Evolutionary conservation across 345 rosid genomes (phyloP).

Genomic region (Gossypium thurberi): DNA sequence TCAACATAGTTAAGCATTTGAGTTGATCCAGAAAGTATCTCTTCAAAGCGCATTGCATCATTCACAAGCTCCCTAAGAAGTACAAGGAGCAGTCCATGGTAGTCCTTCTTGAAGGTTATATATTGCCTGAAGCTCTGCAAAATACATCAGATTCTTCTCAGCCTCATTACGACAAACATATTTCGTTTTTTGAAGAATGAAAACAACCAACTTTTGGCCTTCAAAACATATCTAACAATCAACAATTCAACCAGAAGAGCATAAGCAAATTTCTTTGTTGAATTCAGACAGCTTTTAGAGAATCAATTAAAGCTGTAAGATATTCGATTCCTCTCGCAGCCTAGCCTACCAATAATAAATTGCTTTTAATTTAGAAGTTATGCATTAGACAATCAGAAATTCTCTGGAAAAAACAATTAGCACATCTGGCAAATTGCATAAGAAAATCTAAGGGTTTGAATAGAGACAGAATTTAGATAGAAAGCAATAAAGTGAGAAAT

Average conservation of each 20-base stretch:
- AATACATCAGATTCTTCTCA: neutral
- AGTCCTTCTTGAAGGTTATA: conserved; percentile 87
- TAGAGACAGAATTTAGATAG: neutral
- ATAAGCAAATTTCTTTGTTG: neutral
- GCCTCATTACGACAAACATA: neutral
- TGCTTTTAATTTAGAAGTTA: neutral
- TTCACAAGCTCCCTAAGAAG: conserved; percentile 83
- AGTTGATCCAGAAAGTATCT: conserved; percentile 66
- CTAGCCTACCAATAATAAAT: neutral
- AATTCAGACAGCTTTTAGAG: neutral
- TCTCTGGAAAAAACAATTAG: neutral
- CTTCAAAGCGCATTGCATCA: conserved; percentile 76
- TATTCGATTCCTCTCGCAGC: neutral
- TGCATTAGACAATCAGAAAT: neutral
- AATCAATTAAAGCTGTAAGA: neutral
- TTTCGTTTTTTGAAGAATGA: neutral
- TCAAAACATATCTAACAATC: neutral
- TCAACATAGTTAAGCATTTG: conserved; percentile 51
- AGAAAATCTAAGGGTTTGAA: neutral
- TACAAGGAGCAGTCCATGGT: conserved; percentile 65
- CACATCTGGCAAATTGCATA: neutral
- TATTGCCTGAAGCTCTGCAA: conserved; percentile 88
- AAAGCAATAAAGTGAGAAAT: neutral
- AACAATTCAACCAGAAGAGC: neutral
- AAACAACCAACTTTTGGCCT: neutral